phyloP scores from a whole-genome alignment of 495 filamentous ascomycete genomes.

The Penicillium coffeae region DNA sequence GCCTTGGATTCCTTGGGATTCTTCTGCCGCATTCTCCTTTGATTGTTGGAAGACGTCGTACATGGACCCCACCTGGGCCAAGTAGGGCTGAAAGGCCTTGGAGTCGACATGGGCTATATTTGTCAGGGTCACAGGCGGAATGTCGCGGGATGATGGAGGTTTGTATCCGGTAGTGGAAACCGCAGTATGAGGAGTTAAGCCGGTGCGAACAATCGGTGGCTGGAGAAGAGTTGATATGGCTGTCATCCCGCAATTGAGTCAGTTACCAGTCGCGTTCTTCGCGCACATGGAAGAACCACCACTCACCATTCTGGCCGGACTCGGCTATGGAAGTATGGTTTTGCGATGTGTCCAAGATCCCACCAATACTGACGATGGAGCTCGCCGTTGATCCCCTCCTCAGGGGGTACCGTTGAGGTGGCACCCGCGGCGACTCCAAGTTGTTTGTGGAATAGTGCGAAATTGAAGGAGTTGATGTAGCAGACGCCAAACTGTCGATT shows the following conservation, averaged over 20 bases:
- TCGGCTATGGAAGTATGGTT: constrained; percentile 64
- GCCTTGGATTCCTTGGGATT: constrained; percentile 28
- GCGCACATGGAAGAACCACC: neutral
- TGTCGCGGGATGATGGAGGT: constrained; percentile 85
- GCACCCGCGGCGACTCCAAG: constrained; percentile 40
- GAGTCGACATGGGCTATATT: constrained; percentile 81
- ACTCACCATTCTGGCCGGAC: constrained; percentile 72
- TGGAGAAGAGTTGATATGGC: constrained; percentile 93
- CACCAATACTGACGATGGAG: constrained; percentile 77
- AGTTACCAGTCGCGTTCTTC: neutral
- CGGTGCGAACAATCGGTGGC: constrained; percentile 84
- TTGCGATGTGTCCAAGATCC: constrained; percentile 64
- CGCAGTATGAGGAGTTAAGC: constrained; percentile 69
- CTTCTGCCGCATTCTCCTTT: constrained; percentile 62
- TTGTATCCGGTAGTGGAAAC: constrained; percentile 66
- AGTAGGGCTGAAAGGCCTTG: constrained; percentile 75
- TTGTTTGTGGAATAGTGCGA: constrained; percentile 57
- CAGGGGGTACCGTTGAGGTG: constrained; percentile 43
- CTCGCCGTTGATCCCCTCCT: constrained; percentile 82
- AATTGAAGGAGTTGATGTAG: constrained; percentile 47
- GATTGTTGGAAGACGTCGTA: constrained; percentile 80
- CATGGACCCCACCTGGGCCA: constrained; percentile 73
- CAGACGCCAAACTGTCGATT: constrained; percentile 59
- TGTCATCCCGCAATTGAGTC: constrained; percentile 24
- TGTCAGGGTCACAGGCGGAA: constrained; percentile 88